These are phyloP conservation scores for Sporisorium scitamineum DNA, from an alignment of 1,284 basidiomycete species.

Conservation along the genomic window DNA sequence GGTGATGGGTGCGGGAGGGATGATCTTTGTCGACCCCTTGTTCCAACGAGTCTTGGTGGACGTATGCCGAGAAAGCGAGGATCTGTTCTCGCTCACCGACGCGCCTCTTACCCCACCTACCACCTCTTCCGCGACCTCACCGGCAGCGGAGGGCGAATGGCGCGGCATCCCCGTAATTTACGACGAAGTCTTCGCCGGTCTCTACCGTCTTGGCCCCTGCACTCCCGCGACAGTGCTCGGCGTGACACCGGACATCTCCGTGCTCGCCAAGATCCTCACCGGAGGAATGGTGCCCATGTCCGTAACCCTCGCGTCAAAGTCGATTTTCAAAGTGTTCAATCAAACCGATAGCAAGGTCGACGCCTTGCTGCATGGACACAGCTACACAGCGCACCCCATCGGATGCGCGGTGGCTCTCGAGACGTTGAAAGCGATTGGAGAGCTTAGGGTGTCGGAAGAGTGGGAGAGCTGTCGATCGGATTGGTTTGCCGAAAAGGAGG, in stretches of 20 bases:
- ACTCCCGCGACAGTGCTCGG: slow-evolving; percentile 56
- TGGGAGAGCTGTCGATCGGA: slow-evolving; percentile 75
- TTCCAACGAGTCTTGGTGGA: slow-evolving; percentile 91
- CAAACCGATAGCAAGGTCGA: slow-evolving; percentile 79
- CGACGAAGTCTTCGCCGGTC: slow-evolving; percentile 94
- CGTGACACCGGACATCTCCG: slow-evolving; percentile 76
- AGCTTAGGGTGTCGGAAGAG: slow-evolving; percentile 71
- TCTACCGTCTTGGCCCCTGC: slow-evolving; percentile 81
- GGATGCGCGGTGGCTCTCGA: slow-evolving; percentile 91
- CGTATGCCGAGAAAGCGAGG: slow-evolving; percentile 75
- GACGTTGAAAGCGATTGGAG: slow-evolving; percentile 77
- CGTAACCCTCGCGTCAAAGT: slow-evolving; percentile 78
- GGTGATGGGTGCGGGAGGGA: slow-evolving; percentile 94
- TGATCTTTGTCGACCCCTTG: slow-evolving; percentile 97
- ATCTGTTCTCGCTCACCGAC: slow-evolving; percentile 70
- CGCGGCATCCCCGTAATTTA: slow-evolving; percentile 88
- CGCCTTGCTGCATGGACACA: slow-evolving; percentile 93
- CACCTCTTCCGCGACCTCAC: not conserved
- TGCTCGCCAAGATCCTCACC: slow-evolving; percentile 93
- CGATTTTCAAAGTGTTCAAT: slow-evolving; percentile 84
- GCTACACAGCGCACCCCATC: slow-evolving; percentile 74
- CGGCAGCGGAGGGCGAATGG: slow-evolving; percentile 71
- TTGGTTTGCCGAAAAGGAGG: slow-evolving; percentile 70
- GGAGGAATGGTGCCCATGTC: slow-evolving; percentile 91
- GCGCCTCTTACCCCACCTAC: slow-evolving; percentile 46